phyloP scores from a whole-genome alignment of 2,329 filamentous ascomycete genomes.

The Cladosporium phlei region DNA sequence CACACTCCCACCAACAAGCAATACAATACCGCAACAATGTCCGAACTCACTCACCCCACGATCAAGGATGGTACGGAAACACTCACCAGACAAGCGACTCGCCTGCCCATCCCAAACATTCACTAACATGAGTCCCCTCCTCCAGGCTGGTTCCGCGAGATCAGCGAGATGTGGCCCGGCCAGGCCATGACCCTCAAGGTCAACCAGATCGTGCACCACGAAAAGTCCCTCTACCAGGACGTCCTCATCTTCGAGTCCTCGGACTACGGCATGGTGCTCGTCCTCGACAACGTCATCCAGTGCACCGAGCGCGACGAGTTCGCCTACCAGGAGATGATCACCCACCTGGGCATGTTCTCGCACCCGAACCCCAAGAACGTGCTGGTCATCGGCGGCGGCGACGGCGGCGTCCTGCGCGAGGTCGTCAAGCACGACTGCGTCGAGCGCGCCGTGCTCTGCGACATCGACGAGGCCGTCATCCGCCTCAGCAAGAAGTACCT shows the following conservation, averaged over 20 bases:
- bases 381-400: constrained; percentile 94
- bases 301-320: constrained; percentile 98
- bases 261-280: constrained; percentile 91
- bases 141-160: constrained; percentile 97
- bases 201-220: constrained; percentile 96
- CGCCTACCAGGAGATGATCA: constrained; percentile 98
- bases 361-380: constrained; percentile 98
- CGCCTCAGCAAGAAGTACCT: constrained; percentile 98
- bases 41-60: constrained; percentile 68
- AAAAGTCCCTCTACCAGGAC: constrained; percentile 99
- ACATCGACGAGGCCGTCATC: constrained; percentile 99
- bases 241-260: constrained; percentile 98
- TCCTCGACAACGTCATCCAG: constrained; percentile 98
- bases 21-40: constrained; percentile 45
- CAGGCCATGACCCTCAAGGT: constrained; percentile 98
- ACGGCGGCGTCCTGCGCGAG: constrained; percentile 95
- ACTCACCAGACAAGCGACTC: constrained; percentile 4
- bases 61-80: constrained; percentile 62
- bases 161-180: constrained; percentile 97
- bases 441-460: constrained; percentile 92
- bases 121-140: constrained; percentile 17
- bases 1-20: background rate
- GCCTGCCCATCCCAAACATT: background rate
- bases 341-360: constrained; percentile 95
- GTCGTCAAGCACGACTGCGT: constrained; percentile 98